Percentiles rank a stretch among this genome's conserved stretches.
These are phyloP conservation scores for Eutrema japonicum DNA, from an alignment of 345 rosid genomes.

Conservation along the genomic window DNA sequence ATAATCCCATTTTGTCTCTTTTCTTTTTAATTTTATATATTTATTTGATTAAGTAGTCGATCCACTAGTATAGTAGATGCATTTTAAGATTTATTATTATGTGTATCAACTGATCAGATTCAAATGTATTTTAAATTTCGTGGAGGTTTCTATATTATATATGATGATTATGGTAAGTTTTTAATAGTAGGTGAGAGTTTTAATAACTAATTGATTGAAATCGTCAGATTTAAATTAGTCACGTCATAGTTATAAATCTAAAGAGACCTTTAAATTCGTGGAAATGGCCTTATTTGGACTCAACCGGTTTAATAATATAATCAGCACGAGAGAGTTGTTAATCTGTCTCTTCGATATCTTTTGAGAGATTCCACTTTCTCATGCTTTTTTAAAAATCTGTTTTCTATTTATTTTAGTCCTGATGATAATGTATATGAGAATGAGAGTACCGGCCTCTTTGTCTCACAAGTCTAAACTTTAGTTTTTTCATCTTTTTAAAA, in stretches of 20 bases:
- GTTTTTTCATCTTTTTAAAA: not conserved
- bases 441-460: slow-evolving; percentile 31
- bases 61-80: slow-evolving; percentile 38
- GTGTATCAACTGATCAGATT: slow-evolving; percentile 32
- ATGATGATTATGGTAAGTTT: slow-evolving; percentile 18
- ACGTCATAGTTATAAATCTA: slow-evolving; percentile 37
- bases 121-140: slow-evolving; percentile 27
- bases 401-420: slow-evolving; percentile 1
- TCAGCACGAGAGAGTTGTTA: slow-evolving; percentile 43
- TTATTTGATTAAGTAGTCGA: slow-evolving; percentile 18
- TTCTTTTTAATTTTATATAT: not conserved
- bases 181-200: slow-evolving; percentile 36
- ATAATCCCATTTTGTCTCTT: slow-evolving; percentile 37
- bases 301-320: slow-evolving; percentile 38
- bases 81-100: slow-evolving; percentile 26
- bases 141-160: slow-evolving; percentile 25
- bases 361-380: slow-evolving; percentile 48
- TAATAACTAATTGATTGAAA: slow-evolving; percentile 21
- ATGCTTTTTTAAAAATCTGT: slow-evolving; percentile 15
- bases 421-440: slow-evolving; percentile 17
- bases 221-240: slow-evolving; percentile 23
- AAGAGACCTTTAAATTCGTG: slow-evolving; percentile 22
- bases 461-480: slow-evolving; percentile 12
- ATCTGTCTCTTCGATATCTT: slow-evolving; percentile 47
- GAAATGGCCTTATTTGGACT: slow-evolving; percentile 38